phyloP scores from a whole-genome alignment of 495 filamentous ascomycete species.

The Rusavskia elegans region DNA sequence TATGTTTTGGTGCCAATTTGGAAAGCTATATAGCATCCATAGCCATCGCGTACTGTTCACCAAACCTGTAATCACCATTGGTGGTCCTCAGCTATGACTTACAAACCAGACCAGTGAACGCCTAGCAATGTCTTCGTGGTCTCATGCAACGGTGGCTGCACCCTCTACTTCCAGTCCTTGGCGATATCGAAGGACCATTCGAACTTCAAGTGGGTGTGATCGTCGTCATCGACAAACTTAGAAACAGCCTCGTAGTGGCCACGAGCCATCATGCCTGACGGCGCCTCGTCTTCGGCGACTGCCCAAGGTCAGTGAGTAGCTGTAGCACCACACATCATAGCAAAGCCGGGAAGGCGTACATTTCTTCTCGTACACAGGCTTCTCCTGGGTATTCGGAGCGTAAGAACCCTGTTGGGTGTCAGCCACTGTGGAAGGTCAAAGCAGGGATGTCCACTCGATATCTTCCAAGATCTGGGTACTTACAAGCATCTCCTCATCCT shows the following conservation, averaged over 20 bases:
- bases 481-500: constrained; percentile 94
- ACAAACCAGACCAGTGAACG: neutral
- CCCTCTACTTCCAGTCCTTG: constrained; percentile 65
- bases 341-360: constrained; percentile 43
- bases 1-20: neutral
- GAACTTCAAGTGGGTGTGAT: constrained; percentile 70
- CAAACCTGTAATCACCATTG: neutral
- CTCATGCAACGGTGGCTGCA: neutral
- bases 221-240: constrained; percentile 85
- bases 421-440: neutral
- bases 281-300: constrained; percentile 85
- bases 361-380: constrained; percentile 70
- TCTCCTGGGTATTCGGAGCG: constrained; percentile 72
- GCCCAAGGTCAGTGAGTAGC: constrained; percentile 1
- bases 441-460: too few species aligned
- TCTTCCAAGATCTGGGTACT: constrained; percentile 15
- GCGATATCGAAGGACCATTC: constrained; percentile 88
- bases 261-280: constrained; percentile 71
- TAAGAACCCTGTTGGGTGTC: constrained; percentile 51
- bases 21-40: neutral
- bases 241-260: constrained; percentile 75
- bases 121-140: neutral
- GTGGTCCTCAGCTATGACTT: neutral
- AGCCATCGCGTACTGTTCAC: neutral
- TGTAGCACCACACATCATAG: neutral